phyloP scores from a whole-genome alignment of 345 rosid genomes.

The Sisymbrium altissimum region DNA sequence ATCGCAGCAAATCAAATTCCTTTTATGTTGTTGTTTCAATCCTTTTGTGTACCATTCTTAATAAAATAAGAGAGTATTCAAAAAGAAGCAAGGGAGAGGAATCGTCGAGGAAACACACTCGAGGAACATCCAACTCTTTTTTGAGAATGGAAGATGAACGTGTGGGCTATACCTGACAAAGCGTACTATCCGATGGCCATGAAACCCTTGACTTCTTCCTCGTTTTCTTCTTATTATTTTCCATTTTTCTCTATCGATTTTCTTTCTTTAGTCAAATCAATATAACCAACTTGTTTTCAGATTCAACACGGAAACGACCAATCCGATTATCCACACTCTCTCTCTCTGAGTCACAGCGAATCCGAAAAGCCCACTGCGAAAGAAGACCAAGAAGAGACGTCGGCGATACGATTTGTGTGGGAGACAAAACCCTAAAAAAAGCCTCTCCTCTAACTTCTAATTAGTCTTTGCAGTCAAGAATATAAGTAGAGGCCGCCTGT shows the following conservation, averaged over 20 bases:
- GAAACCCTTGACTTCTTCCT: conserved; percentile 51
- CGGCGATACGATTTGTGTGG: conserved; percentile 20
- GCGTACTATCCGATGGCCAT: conserved; percentile 50
- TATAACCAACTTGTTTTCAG: neutral
- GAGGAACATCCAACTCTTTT: neutral
- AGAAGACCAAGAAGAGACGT: neutral
- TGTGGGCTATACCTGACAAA: conserved; percentile 51
- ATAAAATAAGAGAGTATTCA: too few relatives aligned
- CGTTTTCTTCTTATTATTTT: neutral
- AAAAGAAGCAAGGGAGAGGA: neutral
- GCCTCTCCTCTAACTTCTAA: neutral
- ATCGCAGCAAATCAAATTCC: neutral
- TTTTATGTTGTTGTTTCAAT: neutral
- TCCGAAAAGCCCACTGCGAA: too few relatives aligned
- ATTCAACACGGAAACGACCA: neutral
- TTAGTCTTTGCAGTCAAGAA: neutral
- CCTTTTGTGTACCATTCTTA: neutral
- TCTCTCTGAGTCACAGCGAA: too few relatives aligned
- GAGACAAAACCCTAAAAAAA: neutral
- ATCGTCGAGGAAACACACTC: neutral
- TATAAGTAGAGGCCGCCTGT: too few relatives aligned
- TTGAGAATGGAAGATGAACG: neutral
- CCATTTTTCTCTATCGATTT: neutral
- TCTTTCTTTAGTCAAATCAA: neutral
- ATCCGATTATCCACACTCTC: too few relatives aligned